Evolutionary conservation across 202 grass and related monocot genomes (phyloP), one percentile per base, ranked within the genome.

Genomic region (Musa balbisiana): DNA sequence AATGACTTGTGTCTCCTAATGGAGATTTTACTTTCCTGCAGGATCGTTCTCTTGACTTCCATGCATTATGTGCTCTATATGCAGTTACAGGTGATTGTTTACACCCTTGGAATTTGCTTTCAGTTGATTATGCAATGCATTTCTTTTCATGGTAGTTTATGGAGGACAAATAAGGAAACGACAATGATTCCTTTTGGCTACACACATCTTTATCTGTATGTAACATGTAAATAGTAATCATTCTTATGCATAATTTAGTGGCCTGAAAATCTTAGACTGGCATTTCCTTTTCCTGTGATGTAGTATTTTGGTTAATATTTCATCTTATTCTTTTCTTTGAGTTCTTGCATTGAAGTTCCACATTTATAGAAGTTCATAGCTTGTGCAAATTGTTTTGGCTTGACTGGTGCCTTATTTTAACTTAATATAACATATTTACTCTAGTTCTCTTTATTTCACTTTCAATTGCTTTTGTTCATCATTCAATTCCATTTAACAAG

Each of bases 11-110:
- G 16, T 51, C 6, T 51, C 51, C 67, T 70, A 21, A 51, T 70
- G 49, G 49, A 51, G 11, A 25, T 70, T 52, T 11, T 10, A 75
- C 12, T 79, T 82, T 64, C 72, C 75, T 87, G 77, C 89, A 99
- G 95, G 95, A 99, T 73, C 95, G 95, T 29, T 99, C 95, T 76
- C 91, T 99, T 77, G 95, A 99, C 79, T 99, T 99, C 80, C 60
- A 85, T 69, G 91, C 89, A 76, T 87, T 99, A 53, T 99, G 95
- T 76, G 95, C 89, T 78, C 95, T 99, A 59, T 99, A 99, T 54
- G 91, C 95, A 16, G 89, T 99, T 68, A 99, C 95, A 58, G 95
- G 95, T 99, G 88, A 76, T 83, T 81, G 33, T 49, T 53, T 58
- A 23, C 29, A 17, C 25, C 24, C 26, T 69, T 67, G 14, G 4